Evolutionary conservation across 805 yeast species (phyloP), one percentile per base, ranked within the genome.

Genomic region (Spathaspora passalidarum): DNA sequence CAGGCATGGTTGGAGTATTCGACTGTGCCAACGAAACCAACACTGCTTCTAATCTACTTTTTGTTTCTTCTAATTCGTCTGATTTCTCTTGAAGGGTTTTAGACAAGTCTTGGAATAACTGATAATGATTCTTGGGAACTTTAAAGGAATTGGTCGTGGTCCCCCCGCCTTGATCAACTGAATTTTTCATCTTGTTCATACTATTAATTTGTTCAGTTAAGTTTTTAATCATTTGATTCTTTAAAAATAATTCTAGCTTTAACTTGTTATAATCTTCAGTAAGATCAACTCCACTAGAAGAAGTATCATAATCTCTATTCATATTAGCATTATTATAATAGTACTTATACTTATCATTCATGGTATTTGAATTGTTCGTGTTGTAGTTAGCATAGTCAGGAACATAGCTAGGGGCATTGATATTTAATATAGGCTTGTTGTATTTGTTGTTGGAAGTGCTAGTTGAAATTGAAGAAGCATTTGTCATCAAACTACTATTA

Each of bases 41-140:
- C 9, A 86, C 54, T 20, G 86, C 73, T 55, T 88, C 95, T 40
- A 88, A 65, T 52, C 85, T 72, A 13, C 67, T 53, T 50, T 84
- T 84, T 1, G 88, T 79, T 17, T 82, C 86, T 20, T 75, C 73
- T 45, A 84, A 67, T 53, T 86, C 88, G 14, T 66, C 58, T 26
- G 65, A 49, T 43, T 75, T 70, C 21, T 75, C 72, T 32, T 71
- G 66, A 47, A 83, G 68, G 10, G 79, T 68, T 21, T 65, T 62
- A 1, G 81, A 66, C 52, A 83, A 61, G 50, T 71, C 78, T 39
- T 65, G 65, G 49, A 80, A 81, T 19, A 82, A 62, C 32, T 68
- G 70, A 47, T 75, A 75, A 32, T 76, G 58, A 34, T 66, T 69
- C 4, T 57, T 55, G 3, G 84, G 83, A 25, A 79, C 54, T 34